These are phyloP conservation scores for Salix arbutifolia DNA, from an alignment of 345 rosid species.

Conservation along the genomic window DNA sequence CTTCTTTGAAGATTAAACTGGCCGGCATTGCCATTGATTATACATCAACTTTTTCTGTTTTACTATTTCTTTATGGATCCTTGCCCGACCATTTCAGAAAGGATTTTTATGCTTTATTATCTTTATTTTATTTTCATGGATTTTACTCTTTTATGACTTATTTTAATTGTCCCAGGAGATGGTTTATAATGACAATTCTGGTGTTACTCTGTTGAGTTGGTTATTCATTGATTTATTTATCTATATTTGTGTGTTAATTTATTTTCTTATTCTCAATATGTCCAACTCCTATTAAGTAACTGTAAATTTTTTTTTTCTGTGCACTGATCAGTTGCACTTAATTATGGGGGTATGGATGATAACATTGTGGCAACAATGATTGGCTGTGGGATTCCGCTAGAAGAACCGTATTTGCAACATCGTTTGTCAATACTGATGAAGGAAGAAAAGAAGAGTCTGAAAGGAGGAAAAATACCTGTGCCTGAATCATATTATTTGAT, in stretches of 20 bases:
- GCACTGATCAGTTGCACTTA: conserved; percentile 42
- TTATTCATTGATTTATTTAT: not conserved
- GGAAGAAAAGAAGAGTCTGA: conserved; percentile 48
- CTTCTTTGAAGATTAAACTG: not conserved
- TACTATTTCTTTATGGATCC: too few relatives aligned
- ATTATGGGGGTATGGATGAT: conserved; percentile 51
- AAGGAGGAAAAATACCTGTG: conserved; percentile 55
- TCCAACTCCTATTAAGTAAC: not conserved
- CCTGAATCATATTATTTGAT: conserved; percentile 68
- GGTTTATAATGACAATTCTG: too few relatives aligned
- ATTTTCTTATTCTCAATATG: not conserved
- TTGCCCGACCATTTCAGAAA: too few relatives aligned
- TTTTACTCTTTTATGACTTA: too few relatives aligned
- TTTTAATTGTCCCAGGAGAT: not conserved
- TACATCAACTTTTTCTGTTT: too few relatives aligned
- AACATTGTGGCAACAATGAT: conserved; percentile 45
- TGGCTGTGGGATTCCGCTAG: conserved; percentile 60
- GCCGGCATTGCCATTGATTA: too few relatives aligned
- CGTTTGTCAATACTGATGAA: conserved; percentile 35
- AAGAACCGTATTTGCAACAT: conserved; percentile 55
- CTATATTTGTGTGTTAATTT: not conserved
- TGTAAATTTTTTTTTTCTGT: conserved; percentile 10
- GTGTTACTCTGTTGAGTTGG: too few relatives aligned
- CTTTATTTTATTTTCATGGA: too few relatives aligned
- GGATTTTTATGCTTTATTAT: too few relatives aligned